Evolutionary conservation across 192 early-diverging fungal species (phyloP).

Genomic region (Entophlyctis luteolus): DNA sequence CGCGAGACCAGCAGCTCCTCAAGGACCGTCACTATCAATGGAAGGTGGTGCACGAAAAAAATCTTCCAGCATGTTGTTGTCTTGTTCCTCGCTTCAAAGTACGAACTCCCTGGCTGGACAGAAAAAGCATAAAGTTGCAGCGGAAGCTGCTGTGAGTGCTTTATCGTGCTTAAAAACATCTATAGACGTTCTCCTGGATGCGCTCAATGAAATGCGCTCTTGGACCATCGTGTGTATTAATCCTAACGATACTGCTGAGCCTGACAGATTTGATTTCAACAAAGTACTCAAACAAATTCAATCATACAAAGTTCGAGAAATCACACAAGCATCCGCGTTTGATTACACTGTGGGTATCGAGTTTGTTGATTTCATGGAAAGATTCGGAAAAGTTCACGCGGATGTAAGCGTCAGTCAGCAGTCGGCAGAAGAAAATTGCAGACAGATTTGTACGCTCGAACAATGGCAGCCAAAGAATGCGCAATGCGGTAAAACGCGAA

Average conservation of each 20-base stretch:
- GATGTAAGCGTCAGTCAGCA: neutral
- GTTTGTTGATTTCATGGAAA: slow-evolving; percentile 67
- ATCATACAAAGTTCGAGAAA: slow-evolving; percentile 61
- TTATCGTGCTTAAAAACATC: slow-evolving; percentile 8
- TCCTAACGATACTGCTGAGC: slow-evolving; percentile 60
- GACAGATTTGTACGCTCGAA: slow-evolving; percentile 11
- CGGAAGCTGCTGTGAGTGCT: neutral
- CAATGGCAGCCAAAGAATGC: slow-evolving; percentile 27
- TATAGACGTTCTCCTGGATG: slow-evolving; percentile 24
- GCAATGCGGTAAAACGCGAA: slow-evolving; percentile 39
- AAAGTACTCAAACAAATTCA: slow-evolving; percentile 66
- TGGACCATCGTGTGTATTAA: slow-evolving; percentile 44
- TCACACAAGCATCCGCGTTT: slow-evolving; percentile 56
- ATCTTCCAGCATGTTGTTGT: slow-evolving; percentile 14
- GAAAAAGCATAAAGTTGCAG: neutral
- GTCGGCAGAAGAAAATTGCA: neutral
- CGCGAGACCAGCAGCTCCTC: slow-evolving; percentile 68
- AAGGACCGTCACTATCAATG: slow-evolving; percentile 50
- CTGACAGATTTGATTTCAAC: slow-evolving; percentile 61
- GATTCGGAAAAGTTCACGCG: slow-evolving; percentile 47
- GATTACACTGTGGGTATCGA: slow-evolving; percentile 69
- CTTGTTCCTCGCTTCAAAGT: neutral
- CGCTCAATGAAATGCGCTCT: slow-evolving; percentile 20
- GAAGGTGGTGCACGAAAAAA: neutral
- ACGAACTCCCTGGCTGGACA: slow-evolving; percentile 1